phyloP scores from a whole-genome alignment of 768 basidiomycete genomes.

The Tricholoma sp. region DNA sequence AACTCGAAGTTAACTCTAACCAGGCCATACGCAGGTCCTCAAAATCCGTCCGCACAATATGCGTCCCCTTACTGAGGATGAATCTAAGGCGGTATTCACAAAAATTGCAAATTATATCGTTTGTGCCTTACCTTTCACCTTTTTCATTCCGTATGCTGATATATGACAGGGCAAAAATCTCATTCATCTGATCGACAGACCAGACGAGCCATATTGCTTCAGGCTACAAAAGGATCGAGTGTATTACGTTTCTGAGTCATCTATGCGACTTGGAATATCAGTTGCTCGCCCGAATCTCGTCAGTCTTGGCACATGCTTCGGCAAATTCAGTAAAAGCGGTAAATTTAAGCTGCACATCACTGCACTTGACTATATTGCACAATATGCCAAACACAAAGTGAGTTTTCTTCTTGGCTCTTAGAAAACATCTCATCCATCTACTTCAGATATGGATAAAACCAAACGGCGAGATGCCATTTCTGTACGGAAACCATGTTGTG shows the following conservation, averaged over 20 bases:
- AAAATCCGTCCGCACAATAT: constrained; percentile 34
- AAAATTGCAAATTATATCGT: constrained; percentile 98
- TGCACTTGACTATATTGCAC: constrained; percentile 85
- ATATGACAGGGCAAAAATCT: constrained; percentile 86
- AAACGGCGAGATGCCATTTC: constrained; percentile 98
- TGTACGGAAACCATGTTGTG: constrained; percentile 97
- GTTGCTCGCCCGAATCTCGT: constrained; percentile 90
- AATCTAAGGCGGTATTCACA: constrained; percentile 92
- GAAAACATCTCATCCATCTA: not conserved
- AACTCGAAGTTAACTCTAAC: too few relatives aligned
- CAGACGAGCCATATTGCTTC: constrained; percentile 94
- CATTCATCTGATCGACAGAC: constrained; percentile 90
- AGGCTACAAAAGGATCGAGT: constrained; percentile 92
- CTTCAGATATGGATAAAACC: constrained; percentile 96
- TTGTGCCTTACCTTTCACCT: constrained; percentile 19
- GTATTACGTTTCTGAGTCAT: constrained; percentile 93
- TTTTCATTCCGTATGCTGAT: not conserved
- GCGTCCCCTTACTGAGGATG: constrained; percentile 96
- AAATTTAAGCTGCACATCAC: constrained; percentile 98
- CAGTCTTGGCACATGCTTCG: constrained; percentile 93
- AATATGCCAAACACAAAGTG: constrained; percentile 98
- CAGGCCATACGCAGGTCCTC: too few relatives aligned
- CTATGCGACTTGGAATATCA: constrained; percentile 89
- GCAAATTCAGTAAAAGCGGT: constrained; percentile 94
- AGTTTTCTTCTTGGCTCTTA: constrained; percentile 7